A percentile compares a stretch with the other conserved stretches of the same genome.
Evolutionary conservation across 768 basidiomycete species (phyloP).

Genomic region (Sporobolomyces phaffii): DNA sequence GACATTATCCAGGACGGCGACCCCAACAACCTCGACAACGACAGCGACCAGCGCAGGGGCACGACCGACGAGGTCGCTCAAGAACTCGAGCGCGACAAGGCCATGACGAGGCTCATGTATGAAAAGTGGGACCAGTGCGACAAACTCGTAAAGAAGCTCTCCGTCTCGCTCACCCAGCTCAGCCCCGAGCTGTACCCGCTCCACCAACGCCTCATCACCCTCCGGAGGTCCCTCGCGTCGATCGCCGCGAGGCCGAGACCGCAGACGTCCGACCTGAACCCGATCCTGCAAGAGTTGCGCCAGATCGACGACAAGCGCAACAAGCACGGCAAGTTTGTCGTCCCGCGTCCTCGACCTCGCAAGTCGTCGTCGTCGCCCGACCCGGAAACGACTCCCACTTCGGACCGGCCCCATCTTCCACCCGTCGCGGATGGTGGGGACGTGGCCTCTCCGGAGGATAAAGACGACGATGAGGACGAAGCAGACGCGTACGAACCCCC

Average conservation of each 20-base stretch:
- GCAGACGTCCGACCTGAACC: constrained; percentile 58
- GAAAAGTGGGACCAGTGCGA: constrained; percentile 88
- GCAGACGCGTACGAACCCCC: constrained; percentile 37
- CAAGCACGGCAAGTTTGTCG: constrained; percentile 27
- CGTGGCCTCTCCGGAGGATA: not conserved
- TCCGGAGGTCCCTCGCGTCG: constrained; percentile 80
- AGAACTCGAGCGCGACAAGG: constrained; percentile 70
- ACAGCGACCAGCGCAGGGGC: not conserved
- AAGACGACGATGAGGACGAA: constrained; percentile 65
- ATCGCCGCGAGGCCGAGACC: constrained; percentile 72
- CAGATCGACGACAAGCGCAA: constrained; percentile 65
- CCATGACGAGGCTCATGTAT: constrained; percentile 81
- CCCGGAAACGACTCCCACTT: constrained; percentile 2
- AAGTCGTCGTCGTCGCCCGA: not conserved
- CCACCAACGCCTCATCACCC: constrained; percentile 77
- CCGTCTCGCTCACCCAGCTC: constrained; percentile 76
- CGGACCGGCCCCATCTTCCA: not conserved
- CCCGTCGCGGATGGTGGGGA: not conserved
- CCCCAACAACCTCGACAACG: constrained; percentile 49
- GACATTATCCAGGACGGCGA: constrained; percentile 75
- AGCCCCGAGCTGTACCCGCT: constrained; percentile 84
- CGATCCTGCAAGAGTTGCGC: constrained; percentile 81
- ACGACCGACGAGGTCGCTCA: not conserved
- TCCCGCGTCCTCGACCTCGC: not conserved
- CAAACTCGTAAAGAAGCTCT: constrained; percentile 66